Evolutionary conservation across 257 asterid species (phyloP).

Genomic region (Vinca minor): DNA sequence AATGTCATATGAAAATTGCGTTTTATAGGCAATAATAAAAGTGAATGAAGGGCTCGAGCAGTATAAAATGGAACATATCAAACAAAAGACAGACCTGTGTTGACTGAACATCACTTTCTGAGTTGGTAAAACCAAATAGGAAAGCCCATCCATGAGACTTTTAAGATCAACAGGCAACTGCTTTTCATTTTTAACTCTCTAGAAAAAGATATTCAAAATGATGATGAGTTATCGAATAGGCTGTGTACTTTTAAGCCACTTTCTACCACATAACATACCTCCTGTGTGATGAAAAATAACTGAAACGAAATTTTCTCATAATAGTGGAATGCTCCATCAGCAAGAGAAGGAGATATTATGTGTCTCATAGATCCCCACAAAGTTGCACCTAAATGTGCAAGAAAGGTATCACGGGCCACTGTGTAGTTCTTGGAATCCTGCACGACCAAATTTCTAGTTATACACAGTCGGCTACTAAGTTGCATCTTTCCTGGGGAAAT

Average conservation of each 20-base stretch:
- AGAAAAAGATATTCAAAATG: constrained; percentile 24
- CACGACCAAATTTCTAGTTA: constrained; percentile 15
- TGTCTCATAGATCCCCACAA: constrained; percentile 96
- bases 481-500: neutral
- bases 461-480: neutral
- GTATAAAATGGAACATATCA: constrained; percentile 13
- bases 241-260: neutral
- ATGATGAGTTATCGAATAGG: constrained; percentile 7
- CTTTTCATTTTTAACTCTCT: constrained; percentile 55
- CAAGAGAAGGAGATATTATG: constrained; percentile 86
- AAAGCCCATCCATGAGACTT: constrained; percentile 64
- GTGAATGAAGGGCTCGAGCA: constrained; percentile 4
- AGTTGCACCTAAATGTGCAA: constrained; percentile 93
- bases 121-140: constrained; percentile 68
- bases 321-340: constrained; percentile 97
- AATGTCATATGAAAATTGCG: neutral
- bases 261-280: constrained; percentile 40
- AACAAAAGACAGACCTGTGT: constrained; percentile 52
- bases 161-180: constrained; percentile 76
- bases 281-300: constrained; percentile 82
- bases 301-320: constrained; percentile 90
- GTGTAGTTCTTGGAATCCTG: constrained; percentile 87
- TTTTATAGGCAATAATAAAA: neutral
- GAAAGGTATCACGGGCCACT: constrained; percentile 94
- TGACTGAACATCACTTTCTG: constrained; percentile 77